A percentile compares a stretch with the other conserved stretches of the same genome.
These are phyloP conservation scores for Fusarium pseudonygamai DNA, from an alignment of 2,329 filamentous ascomycete species.

Conservation along the genomic window DNA sequence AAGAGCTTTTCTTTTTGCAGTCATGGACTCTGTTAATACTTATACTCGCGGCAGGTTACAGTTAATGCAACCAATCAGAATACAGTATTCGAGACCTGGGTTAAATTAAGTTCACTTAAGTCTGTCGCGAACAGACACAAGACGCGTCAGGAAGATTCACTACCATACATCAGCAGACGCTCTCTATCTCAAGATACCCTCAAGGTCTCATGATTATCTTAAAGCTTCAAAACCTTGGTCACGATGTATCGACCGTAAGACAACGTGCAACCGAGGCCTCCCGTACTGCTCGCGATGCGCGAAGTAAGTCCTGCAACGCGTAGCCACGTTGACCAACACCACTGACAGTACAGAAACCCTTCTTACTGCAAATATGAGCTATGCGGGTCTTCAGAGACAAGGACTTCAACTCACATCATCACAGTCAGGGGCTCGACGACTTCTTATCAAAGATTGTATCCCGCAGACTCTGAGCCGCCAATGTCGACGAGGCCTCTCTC, in stretches of 20 bases:
- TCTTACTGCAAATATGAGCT: background rate
- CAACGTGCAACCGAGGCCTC: background rate
- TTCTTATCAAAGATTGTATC: background rate
- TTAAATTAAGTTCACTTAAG: background rate
- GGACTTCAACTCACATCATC: background rate
- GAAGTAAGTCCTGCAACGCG: background rate
- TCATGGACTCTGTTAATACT: background rate
- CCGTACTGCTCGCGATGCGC: background rate
- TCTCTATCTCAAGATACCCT: background rate
- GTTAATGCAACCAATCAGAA: accelerated
- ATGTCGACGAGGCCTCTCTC: background rate
- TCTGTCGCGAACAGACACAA: background rate
- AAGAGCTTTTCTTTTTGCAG: background rate
- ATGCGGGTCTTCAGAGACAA: background rate
- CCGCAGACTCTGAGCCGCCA: background rate
- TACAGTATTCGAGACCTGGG: background rate
- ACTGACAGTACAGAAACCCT: background rate
- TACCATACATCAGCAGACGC: background rate
- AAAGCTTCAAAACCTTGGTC: background rate
- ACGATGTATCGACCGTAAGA: background rate
- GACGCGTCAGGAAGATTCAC: background rate
- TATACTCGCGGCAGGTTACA: accelerated
- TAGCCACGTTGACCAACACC: background rate
- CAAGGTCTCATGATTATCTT: background rate
- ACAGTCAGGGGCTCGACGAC: background rate